Evolutionary conservation across 371 early-diverging fungal species (phyloP), one percentile per base, ranked within the genome.

Genomic region (Nematocida sp.): DNA sequence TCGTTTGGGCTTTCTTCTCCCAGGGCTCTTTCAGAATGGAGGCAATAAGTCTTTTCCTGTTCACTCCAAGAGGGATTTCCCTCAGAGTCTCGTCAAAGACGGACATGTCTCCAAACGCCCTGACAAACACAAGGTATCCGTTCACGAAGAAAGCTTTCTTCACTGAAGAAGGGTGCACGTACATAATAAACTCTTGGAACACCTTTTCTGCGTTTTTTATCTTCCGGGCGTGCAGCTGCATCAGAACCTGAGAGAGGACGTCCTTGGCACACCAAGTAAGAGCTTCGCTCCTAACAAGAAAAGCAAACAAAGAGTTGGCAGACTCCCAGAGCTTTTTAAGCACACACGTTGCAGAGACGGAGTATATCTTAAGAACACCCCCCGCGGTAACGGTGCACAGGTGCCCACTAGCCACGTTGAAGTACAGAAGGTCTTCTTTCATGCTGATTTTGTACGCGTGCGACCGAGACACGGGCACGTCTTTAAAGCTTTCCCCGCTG

Each of bases 1-100:
- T 70, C 4, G 37, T 19, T 27, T 43, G 38, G 23, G 49, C 58
- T 48, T 38, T 52, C n/a, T 58, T 46, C 11, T 38, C 23, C 38
- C 27, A 11, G 4, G 36, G 51, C 25, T 70, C 62, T 48, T 62
- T 70, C 2, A 56, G 38, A 7, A 70, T 70, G 32, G 74, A 57
- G 40, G 23, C 17, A 13, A 70, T 41, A 52, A 70, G 57, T 31
- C 23, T 21, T 27, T 43, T 70, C 3, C 31, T 5, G 29, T 70
- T 58, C 51, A 32, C 38, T 49, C 56, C 74, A 11, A 70, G 45
- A 11, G 74, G 74, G 1, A 70, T 70, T 32, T 70, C 74, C 40
- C 56, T 29, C 3, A 70, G 51, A 7, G 74, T 25, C 36, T 70
- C 74, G 32, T 70, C 74, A 70, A 70, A 70, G 11, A 70, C 38